Conservation (phyloP, 257 asterid species). For the Datura wrightii region DNA sequence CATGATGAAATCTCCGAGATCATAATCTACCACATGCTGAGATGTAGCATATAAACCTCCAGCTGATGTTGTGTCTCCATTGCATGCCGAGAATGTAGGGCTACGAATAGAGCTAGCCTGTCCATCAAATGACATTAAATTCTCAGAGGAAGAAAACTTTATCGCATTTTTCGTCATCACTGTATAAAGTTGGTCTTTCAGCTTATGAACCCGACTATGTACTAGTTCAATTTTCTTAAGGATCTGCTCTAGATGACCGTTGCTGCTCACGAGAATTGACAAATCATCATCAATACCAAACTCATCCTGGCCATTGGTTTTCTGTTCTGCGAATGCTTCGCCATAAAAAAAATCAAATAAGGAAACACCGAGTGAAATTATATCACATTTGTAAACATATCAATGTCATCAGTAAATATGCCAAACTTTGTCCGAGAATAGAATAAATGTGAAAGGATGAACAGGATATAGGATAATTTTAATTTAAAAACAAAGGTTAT, state of each 20-base stretch:
- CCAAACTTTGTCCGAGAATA: neutral
- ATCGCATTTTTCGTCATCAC: constrained; percentile 62
- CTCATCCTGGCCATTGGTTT: constrained; percentile 52
- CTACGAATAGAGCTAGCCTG: constrained; percentile 66
- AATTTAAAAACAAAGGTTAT: neutral
- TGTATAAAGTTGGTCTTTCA: constrained; percentile 68
- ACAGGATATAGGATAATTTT: neutral
- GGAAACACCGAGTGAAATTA: constrained; percentile 2
- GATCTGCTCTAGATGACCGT: constrained; percentile 56
- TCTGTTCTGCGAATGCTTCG: constrained; percentile 51
- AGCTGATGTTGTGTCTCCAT: constrained; percentile 33
- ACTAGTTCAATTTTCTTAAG: constrained; percentile 71
- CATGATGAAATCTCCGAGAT: constrained; percentile 39
- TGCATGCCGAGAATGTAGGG: constrained; percentile 59
- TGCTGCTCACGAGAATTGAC: constrained; percentile 54
- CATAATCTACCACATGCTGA: constrained; percentile 30
- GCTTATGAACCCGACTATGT: constrained; percentile 66
- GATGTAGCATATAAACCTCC: constrained; percentile 31
- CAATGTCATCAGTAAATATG: neutral
- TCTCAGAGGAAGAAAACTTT: constrained; percentile 90
- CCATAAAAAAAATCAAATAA: constrained; percentile 25
- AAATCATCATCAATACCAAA: constrained; percentile 53
- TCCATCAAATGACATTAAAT: constrained; percentile 66
- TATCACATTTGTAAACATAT: constrained; percentile 15
- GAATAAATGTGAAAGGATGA: neutral